Conservation (phyloP, 2,329 filamentous ascomycete species). For the Hirsutella minnesotensis region DNA sequence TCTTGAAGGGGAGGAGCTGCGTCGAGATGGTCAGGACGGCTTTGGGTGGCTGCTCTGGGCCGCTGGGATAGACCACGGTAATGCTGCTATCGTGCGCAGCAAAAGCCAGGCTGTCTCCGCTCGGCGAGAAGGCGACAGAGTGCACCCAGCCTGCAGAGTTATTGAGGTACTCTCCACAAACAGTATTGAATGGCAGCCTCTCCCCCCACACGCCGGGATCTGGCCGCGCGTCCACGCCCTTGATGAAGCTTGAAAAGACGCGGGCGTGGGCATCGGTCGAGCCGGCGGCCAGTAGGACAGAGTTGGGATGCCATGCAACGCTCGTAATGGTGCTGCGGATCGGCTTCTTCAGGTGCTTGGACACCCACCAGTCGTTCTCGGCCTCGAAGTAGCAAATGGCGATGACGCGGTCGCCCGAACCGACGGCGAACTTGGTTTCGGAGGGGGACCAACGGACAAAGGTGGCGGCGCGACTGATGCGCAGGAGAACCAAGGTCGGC, state of each 20-base stretch:
- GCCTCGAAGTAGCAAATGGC: slow-evolving; percentile 98
- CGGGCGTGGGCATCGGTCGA: slow-evolving; percentile 95
- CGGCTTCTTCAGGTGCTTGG: slow-evolving; percentile 98
- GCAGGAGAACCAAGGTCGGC: slow-evolving; percentile 88
- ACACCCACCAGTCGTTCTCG: slow-evolving; percentile 99
- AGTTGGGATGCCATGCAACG: slow-evolving; percentile 95
- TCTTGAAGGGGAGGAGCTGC: slow-evolving; percentile 84
- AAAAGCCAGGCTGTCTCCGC: slow-evolving; percentile 86
- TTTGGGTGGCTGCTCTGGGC: slow-evolving; percentile 76
- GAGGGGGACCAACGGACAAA: slow-evolving; percentile 96
- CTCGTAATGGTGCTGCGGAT: slow-evolving; percentile 95
- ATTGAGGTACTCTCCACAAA: slow-evolving; percentile 93
- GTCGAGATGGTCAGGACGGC: slow-evolving; percentile 88
- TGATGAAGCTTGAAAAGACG: slow-evolving; percentile 93
- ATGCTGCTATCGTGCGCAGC: slow-evolving; percentile 92
- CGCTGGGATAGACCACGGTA: slow-evolving; percentile 89
- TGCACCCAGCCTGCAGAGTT: slow-evolving; percentile 97
- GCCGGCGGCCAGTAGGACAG: slow-evolving; percentile 83
- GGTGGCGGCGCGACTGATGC: slow-evolving; percentile 92
- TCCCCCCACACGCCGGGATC: slow-evolving; percentile 89
- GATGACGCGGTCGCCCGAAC: slow-evolving; percentile 89
- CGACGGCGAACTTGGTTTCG: slow-evolving; percentile 95
- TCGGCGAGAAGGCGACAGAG: slow-evolving; percentile 83
- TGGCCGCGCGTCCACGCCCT: slow-evolving; percentile 78
- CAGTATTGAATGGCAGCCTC: slow-evolving; percentile 91